Percentiles rank a stretch among this genome's conserved stretches.
Conservation (phyloP, 2,329 filamentous ascomycete genomes). For the Lithohypha guttulata region DNA sequence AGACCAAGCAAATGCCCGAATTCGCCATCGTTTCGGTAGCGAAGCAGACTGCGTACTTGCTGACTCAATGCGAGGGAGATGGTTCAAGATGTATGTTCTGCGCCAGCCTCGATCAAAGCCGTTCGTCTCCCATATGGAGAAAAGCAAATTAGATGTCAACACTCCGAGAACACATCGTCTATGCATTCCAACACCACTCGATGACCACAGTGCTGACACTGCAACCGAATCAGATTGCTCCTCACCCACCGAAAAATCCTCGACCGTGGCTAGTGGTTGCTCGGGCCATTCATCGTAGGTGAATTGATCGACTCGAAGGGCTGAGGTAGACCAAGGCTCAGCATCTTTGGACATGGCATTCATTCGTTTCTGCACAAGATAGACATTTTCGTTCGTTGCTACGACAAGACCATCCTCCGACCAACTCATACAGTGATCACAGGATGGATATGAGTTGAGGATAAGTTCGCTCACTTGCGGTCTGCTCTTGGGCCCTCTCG, state of each 20-base stretch:
- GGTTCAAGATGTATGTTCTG: slow-evolving; percentile 44
- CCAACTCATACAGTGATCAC: slow-evolving; percentile 46
- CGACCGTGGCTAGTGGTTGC: slow-evolving; percentile 37
- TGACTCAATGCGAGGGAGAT: slow-evolving; percentile 24
- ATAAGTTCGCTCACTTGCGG: slow-evolving; percentile 21
- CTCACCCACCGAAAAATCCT: slow-evolving; percentile 46
- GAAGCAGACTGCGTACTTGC: background rate
- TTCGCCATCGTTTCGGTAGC: slow-evolving; percentile 15
- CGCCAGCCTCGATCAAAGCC: slow-evolving; percentile 40
- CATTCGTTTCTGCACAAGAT: slow-evolving; percentile 23
- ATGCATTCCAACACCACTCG: slow-evolving; percentile 44
- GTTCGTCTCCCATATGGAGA: slow-evolving; percentile 46
- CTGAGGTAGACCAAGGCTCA: slow-evolving; percentile 30
- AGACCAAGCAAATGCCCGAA: slow-evolving; percentile 35
- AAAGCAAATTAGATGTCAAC: slow-evolving; percentile 44
- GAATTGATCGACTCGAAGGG: slow-evolving; percentile 43
- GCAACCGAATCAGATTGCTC: slow-evolving; percentile 46
- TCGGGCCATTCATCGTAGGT: slow-evolving; percentile 39
- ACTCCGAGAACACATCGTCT: slow-evolving; percentile 44
- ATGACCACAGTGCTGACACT: slow-evolving; percentile 45
- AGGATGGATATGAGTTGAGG: slow-evolving; percentile 40
- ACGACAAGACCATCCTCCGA: slow-evolving; percentile 48
- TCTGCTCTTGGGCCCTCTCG: too few species aligned
- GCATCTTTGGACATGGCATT: background rate
- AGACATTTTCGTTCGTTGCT: slow-evolving; percentile 44